Base-by-base conservation (phyloP, 108 stramenopile genomes). In the Cyclotella baltica region DNA sequence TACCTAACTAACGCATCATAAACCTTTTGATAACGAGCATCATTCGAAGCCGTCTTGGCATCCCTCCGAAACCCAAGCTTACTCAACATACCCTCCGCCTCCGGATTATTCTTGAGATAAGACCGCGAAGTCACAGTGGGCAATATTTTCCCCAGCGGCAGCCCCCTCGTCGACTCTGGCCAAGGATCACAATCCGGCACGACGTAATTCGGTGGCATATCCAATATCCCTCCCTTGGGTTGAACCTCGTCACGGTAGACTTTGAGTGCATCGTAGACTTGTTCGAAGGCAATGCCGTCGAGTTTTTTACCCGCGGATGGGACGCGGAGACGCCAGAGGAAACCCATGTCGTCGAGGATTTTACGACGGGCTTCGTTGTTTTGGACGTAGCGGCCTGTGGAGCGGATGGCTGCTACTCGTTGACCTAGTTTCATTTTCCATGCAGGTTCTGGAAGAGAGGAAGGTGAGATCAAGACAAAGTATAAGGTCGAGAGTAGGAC, bases 401-500 rank as follows among this genome's bases (percentile, higher is more conserved):
- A 85, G 37, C 93, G 91, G 71, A 96, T 93, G 25, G 81, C 71
- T 16, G 88, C 88, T 31, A 94, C 92, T 20, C 88, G 81, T 67
- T 88, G 86, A 20, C 95, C 95, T 15, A 96, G 85, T 71, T 87
- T 88, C 77, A 93, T 65, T 43, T 75, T 88, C 90, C 92, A 92
- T 33, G 90, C 88, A 27, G 87, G 10, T 70, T 87, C 85, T 88
- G 38, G 13, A 37, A 22, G 51, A 43, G 35, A 69, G 40, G 33
- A 36, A 67, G 19, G 8, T 43, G 13, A 43, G 6, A 43, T 43
- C 13, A 43, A 10, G 40, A 43, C n/a, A n/a, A 50, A 47, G 1
- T 28, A 34, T 35, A 37, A 22, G 30, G 11, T 29, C 43, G 57
- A 3, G 46, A 48, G n/a, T n/a, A n/a, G n/a, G n/a, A n/a, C n/a